Conservation (phyloP, 139 green algal species). For the Chlorella sp. region DNA sequence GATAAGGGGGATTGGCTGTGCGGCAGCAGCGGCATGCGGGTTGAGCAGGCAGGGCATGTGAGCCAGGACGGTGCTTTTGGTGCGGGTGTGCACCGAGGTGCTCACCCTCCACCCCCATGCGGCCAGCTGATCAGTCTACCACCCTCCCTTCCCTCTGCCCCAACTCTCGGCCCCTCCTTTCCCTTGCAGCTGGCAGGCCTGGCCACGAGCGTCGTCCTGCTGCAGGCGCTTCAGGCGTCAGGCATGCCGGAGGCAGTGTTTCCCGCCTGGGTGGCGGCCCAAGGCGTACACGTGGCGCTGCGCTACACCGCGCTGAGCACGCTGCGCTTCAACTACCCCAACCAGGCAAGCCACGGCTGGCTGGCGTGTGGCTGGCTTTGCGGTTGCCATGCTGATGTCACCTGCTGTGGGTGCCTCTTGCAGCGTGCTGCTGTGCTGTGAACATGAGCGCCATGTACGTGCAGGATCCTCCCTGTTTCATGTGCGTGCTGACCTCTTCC, state of each 20-base stretch:
- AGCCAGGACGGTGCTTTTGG: no score
- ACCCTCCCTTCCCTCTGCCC: not conserved
- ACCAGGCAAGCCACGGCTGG: conserved; percentile 25
- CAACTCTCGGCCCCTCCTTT: not conserved
- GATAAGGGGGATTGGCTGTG: not conserved
- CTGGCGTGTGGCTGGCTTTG: not conserved
- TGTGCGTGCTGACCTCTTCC: not conserved
- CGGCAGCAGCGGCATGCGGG: not conserved
- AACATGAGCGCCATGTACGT: no score
- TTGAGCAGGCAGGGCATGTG: no score
- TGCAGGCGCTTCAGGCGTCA: conserved; percentile 56
- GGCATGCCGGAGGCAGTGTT: conserved; percentile 55
- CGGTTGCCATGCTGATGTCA: not conserved
- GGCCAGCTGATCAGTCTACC: no score
- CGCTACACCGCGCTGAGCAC: conserved; percentile 62
- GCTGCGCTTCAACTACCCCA: conserved; percentile 72
- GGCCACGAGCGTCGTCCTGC: conserved; percentile 65
- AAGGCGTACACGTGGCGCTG: conserved; percentile 69
- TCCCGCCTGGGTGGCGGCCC: conserved; percentile 62
- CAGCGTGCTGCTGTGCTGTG: not conserved
- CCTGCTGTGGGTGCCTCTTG: not conserved
- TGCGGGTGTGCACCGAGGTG: no score
- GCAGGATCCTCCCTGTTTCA: not conserved
- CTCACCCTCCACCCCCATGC: no score
- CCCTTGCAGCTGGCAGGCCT: conserved; percentile 73